Conservation (phyloP, 352 stramenopile genomes). For the Phytophthora citrophthora region DNA sequence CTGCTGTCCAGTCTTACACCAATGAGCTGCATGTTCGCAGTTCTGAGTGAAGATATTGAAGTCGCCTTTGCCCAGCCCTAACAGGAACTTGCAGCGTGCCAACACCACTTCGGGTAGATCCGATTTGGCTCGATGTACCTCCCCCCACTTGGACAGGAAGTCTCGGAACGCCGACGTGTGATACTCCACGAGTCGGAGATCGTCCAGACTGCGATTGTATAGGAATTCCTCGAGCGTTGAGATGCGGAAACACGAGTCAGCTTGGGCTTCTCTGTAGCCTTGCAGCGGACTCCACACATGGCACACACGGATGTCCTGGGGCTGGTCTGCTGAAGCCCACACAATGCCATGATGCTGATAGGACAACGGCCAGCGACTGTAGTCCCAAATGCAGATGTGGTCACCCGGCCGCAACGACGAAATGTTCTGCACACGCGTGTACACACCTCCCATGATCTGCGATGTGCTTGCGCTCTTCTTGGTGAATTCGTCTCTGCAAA, state of each 20-base stretch:
- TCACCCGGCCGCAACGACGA: slow-evolving; percentile 68
- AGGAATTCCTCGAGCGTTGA: slow-evolving; percentile 79
- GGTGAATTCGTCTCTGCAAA: slow-evolving; percentile 12
- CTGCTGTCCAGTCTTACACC: slow-evolving; percentile 81
- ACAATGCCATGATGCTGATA: slow-evolving; percentile 85
- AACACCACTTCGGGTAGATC: slow-evolving; percentile 79
- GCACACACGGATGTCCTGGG: slow-evolving; percentile 63
- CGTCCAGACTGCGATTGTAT: slow-evolving; percentile 50
- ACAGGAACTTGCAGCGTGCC: slow-evolving; percentile 74
- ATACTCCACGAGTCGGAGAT: slow-evolving; percentile 76
- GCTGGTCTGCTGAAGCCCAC: slow-evolving; percentile 55
- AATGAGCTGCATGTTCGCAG: slow-evolving; percentile 82
- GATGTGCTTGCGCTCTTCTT: slow-evolving; percentile 2
- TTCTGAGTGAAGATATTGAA: slow-evolving; percentile 87
- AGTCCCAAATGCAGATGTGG: slow-evolving; percentile 81
- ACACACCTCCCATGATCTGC: slow-evolving; percentile 59
- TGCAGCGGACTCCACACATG: slow-evolving; percentile 77
- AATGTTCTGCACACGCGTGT: slow-evolving; percentile 65
- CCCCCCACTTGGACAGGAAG: slow-evolving; percentile 71
- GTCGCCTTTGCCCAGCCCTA: slow-evolving; percentile 70
- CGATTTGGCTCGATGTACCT: slow-evolving; percentile 74
- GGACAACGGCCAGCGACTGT: slow-evolving; percentile 74
- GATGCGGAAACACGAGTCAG: slow-evolving; percentile 80
- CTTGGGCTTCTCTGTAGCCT: slow-evolving; percentile 60
- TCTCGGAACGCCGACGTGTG: slow-evolving; percentile 73